These are phyloP conservation scores for Lipomyces spencermartinsiae DNA, from an alignment of 805 yeast species.

Conservation along the genomic window DNA sequence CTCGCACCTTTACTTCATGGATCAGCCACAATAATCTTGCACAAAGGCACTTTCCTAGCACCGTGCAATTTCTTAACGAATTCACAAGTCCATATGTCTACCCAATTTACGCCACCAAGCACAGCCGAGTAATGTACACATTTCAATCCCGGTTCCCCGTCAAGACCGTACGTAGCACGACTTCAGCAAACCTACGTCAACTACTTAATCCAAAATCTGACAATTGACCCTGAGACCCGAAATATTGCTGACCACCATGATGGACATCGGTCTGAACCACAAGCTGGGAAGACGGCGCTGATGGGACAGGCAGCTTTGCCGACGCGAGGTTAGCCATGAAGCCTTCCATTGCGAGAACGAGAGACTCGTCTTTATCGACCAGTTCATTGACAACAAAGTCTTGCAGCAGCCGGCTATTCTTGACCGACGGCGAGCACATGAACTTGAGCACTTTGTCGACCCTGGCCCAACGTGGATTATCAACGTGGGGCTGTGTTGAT, in stretches of 20 bases:
- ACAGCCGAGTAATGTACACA: too few relatives aligned
- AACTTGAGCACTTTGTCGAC: background rate
- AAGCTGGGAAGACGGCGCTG: background rate
- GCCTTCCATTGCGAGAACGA: background rate
- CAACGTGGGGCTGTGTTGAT: background rate
- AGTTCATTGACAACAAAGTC: conserved; percentile 4
- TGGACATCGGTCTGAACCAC: background rate
- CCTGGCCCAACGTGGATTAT: background rate
- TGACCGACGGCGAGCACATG: conserved; percentile 5
- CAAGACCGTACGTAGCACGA: too few relatives aligned
- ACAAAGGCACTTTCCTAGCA: too few relatives aligned
- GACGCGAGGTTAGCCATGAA: background rate
- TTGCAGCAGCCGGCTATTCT: conserved; percentile 4
- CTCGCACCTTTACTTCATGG: background rate
- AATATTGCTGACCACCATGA: background rate
- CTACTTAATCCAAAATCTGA: background rate
- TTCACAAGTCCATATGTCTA: too few relatives aligned
- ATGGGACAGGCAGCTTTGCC: background rate
- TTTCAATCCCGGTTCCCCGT: too few relatives aligned
- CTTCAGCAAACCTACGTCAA: background rate
- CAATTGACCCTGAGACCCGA: background rate
- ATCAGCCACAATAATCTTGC: too few relatives aligned
- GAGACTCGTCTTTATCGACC: background rate
- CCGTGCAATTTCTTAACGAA: too few relatives aligned
- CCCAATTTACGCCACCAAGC: too few relatives aligned